Conservation (phyloP, 495 filamentous ascomycete genomes). For the Aspergillus taichungensis region DNA sequence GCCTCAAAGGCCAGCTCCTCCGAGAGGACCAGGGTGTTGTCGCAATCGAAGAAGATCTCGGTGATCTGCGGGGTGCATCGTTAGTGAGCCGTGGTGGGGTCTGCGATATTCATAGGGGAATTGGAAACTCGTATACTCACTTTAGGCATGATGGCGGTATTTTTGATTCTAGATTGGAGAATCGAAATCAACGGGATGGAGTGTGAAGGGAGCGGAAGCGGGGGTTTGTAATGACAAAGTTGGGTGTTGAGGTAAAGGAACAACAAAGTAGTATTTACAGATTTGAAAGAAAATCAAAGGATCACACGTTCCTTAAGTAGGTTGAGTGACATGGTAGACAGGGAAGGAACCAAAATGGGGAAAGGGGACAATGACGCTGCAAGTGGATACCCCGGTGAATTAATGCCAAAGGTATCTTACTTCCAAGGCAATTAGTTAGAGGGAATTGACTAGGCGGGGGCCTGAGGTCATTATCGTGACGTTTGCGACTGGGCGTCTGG, state of each 20-base stretch:
- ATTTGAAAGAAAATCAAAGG: neutral
- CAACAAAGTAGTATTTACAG: too few relatives aligned
- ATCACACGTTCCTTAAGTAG: conserved; percentile 6
- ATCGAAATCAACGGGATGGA: neutral
- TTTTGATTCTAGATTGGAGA: neutral
- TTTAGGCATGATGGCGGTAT: conserved; percentile 36
- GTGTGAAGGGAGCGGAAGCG: too few relatives aligned
- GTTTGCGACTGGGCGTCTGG: conserved; percentile 8
- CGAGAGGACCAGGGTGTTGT: conserved; percentile 94
- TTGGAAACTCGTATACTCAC: conserved; percentile 14
- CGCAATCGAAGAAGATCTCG: conserved; percentile 88
- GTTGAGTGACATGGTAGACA: neutral
- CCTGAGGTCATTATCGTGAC: conserved; percentile 18
- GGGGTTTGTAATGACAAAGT: too few relatives aligned
- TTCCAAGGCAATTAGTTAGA: conserved; percentile 2
- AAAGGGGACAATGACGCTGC: neutral
- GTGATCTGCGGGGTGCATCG: conserved; percentile 48
- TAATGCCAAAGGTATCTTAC: neutral
- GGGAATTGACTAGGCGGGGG: conserved; percentile 1
- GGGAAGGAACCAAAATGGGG: neutral
- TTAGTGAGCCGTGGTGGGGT: conserved; percentile 12
- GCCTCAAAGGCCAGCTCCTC: conserved; percentile 91
- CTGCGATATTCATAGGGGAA: neutral
- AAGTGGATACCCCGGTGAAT: conserved; percentile 4
- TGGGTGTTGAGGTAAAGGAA: neutral